phyloP scores from a whole-genome alignment of 2,329 filamentous ascomycete species.

The Nemania abortiva region DNA sequence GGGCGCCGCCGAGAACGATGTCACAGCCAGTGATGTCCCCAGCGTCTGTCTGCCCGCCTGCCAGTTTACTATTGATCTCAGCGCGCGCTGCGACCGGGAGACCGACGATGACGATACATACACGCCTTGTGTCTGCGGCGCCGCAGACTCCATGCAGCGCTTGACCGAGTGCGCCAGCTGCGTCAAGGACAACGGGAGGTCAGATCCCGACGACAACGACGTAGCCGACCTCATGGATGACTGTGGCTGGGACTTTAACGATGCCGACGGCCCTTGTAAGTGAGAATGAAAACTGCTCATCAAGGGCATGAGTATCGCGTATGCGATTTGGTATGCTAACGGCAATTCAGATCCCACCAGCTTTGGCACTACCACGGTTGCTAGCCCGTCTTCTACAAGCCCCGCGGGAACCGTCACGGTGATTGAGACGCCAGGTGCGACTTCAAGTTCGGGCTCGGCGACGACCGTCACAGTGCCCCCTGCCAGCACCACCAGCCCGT shows the following conservation, averaged over 20 bases:
- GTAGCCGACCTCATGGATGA: constrained; percentile 43
- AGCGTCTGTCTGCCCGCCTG: constrained; percentile 36
- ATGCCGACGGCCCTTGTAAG: constrained; percentile 36
- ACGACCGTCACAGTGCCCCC: constrained; percentile 9
- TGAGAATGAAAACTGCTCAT: no score
- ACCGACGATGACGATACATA: constrained; percentile 36
- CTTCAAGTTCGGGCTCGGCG: background rate
- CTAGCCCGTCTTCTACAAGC: constrained; percentile 5
- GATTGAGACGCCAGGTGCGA: constrained; percentile 16
- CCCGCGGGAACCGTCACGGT: constrained; percentile 9
- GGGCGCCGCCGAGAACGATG: constrained; percentile 39
- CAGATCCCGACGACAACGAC: constrained; percentile 40
- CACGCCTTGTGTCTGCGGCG: constrained; percentile 38
- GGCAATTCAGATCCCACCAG: constrained; percentile 25
- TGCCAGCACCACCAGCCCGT: background rate
- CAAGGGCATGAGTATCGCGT: background rate
- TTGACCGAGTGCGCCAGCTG: constrained; percentile 42
- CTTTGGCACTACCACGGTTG: constrained; percentile 11
- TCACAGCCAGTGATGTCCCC: constrained; percentile 38
- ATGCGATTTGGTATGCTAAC: constrained; percentile 7
- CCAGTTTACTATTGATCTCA: constrained; percentile 41
- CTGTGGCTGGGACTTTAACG: constrained; percentile 41
- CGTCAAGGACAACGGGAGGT: constrained; percentile 35
- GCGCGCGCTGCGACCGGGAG: constrained; percentile 37
- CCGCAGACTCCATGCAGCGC: constrained; percentile 24